Evolutionary conservation across 768 basidiomycete genomes (phyloP).

Genomic region (Leccinum uliginosum): DNA sequence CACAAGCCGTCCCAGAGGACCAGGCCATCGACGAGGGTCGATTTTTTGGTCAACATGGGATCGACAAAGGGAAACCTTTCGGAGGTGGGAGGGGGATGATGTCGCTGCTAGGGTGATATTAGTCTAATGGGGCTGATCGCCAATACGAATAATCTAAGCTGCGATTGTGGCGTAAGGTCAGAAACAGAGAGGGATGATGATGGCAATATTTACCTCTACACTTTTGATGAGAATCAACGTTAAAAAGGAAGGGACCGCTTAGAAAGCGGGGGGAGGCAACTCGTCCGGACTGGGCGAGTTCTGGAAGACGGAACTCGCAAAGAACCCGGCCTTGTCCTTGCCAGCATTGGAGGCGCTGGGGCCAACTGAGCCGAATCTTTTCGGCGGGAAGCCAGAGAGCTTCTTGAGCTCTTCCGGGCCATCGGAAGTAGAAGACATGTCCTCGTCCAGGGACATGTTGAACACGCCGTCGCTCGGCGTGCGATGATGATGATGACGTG

Average conservation of each 20-base stretch:
- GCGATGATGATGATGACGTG: slow-evolving; percentile 47
- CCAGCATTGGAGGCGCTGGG: slow-evolving; percentile 20
- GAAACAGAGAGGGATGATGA: not conserved
- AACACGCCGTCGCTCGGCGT: slow-evolving; percentile 75
- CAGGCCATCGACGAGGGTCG: slow-evolving; percentile 8
- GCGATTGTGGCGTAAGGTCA: not conserved
- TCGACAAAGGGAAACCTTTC: slow-evolving; percentile 26
- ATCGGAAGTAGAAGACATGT: slow-evolving; percentile 40
- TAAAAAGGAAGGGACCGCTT: slow-evolving; percentile 35
- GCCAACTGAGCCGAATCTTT: slow-evolving; percentile 29
- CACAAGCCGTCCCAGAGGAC: slow-evolving; percentile 21
- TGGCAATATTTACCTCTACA: slow-evolving; percentile 36
- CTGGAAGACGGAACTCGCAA: slow-evolving; percentile 81
- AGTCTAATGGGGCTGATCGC: slow-evolving; percentile 34
- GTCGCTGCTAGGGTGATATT: slow-evolving; percentile 31
- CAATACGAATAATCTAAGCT: slow-evolving; percentile 38
- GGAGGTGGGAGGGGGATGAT: slow-evolving; percentile 25
- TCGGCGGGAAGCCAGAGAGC: slow-evolving; percentile 30
- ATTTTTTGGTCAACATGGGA: slow-evolving; percentile 2
- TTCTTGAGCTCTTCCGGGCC: slow-evolving; percentile 35
- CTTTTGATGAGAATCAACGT: slow-evolving; percentile 24
- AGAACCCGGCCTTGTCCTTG: slow-evolving; percentile 47
- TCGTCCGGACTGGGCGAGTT: slow-evolving; percentile 84
- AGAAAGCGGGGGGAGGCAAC: slow-evolving; percentile 64
- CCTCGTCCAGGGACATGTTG: slow-evolving; percentile 71